Base-by-base conservation (phyloP, 768 basidiomycete species). In the Tylopilus subfusipes region DNA sequence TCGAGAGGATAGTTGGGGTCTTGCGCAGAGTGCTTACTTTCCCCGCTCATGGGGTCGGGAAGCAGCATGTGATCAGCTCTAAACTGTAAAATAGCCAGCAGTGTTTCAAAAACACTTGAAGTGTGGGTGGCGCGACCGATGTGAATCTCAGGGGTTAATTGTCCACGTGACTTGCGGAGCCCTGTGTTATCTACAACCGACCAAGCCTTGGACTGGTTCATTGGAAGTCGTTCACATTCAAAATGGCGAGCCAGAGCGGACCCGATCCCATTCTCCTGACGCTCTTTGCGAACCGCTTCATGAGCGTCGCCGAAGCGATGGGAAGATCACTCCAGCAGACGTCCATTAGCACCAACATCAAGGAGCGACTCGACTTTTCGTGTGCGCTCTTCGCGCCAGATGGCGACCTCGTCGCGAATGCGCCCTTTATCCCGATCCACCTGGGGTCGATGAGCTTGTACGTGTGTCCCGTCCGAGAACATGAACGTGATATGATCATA, bases 221-320 rank as follows among this genome's bases (percentile, higher is more conserved):
- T n/a, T n/a, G n/a, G n/a, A n/a, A n/a, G n/a, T n/a, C 16, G n/a
- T 38, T n/a, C n/a, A 38, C 38, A 5, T n/a, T 45, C 44, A 51
- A 29, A 19, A 68, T 67, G 66, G 43, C 46, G 30, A 59, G 5
- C 43, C 59, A 61, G 43, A 50, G 51, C 38, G 80, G 78, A 18
- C 86, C 90, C 12, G 93, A 96, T 68, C 90, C 92, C 0, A 91
- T 95, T 59, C 75, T 93, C 29, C 77, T 97, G 43, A 92, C 93
- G 2, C 82, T 98, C 48, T 98, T 97, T 63, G 90, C 93, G 12
- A 95, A 97, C 65, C 88, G 95, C 42, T 95, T 98, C 75, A 98
- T 98, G 95, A 90, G 90, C 63, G 91, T 98, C 19, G 93, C 93
- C 10, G 93, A 96, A 68, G 93, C 93, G 11, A 97, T 96, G 93